phyloP scores from a whole-genome alignment of 305 asterid species.

The Coffea humblotiana region DNA sequence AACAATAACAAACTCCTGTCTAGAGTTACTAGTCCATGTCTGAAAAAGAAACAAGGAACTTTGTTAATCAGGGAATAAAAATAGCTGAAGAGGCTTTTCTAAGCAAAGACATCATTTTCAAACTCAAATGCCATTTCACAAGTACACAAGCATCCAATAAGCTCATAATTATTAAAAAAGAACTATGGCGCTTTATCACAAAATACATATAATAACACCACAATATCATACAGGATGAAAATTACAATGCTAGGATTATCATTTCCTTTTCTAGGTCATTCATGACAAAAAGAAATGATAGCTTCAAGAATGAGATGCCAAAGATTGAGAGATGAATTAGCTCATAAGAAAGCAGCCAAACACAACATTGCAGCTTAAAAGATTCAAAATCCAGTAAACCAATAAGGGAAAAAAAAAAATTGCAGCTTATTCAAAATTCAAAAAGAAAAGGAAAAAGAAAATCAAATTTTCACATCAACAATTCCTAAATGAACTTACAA shows the following conservation, averaged over 20 bases:
- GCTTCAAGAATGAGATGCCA: neutral
- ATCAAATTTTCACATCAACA: too few species aligned
- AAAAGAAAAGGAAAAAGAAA: too few species aligned
- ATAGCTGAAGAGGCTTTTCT: neutral
- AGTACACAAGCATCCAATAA: neutral
- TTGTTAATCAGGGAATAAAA: neutral
- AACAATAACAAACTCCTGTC: neutral
- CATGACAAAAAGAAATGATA: neutral
- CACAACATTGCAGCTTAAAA: neutral
- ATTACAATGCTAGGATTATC: neutral
- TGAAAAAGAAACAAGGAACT: neutral
- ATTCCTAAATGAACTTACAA: too few species aligned
- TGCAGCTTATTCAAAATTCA: too few species aligned
- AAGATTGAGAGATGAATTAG: neutral
- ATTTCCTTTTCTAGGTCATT: too few species aligned
- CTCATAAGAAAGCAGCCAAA: neutral
- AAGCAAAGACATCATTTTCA: neutral
- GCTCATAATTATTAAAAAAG: neutral
- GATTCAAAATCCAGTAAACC: neutral
- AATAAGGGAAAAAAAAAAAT: neutral
- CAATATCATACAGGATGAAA: neutral
- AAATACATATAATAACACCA: neutral
- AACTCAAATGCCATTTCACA: neutral
- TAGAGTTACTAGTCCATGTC: neutral
- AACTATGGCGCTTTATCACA: neutral